These are phyloP conservation scores for Halenospora varia DNA, from an alignment of 495 filamentous ascomycete genomes.

Conservation along the genomic window DNA sequence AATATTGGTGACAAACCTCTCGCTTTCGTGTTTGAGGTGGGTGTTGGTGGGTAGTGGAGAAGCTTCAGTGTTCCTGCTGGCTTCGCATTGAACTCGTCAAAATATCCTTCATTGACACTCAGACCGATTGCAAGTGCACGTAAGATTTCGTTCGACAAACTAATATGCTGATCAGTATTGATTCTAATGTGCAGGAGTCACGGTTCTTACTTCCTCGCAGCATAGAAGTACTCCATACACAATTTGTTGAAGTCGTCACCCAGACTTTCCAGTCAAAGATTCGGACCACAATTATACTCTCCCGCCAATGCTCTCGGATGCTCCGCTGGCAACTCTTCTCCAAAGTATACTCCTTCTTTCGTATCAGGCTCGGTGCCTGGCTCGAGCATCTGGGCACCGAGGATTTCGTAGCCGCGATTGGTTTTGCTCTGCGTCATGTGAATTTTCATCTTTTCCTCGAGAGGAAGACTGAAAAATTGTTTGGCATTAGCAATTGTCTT, in stretches of 20 bases:
- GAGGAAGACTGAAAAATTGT: constrained; percentile 42
- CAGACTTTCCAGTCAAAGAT: constrained; percentile 29
- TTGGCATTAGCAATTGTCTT: too few species aligned
- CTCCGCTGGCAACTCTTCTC: constrained; percentile 35
- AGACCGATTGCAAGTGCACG: constrained; percentile 23
- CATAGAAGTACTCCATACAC: not conserved
- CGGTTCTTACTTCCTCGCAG: not conserved
- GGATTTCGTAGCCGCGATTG: constrained; percentile 41
- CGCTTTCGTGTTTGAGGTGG: constrained; percentile 24
- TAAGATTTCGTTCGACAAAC: not conserved
- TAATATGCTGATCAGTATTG: not conserved
- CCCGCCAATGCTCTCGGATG: constrained; percentile 32
- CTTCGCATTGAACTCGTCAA: constrained; percentile 29
- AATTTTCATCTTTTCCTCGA: constrained; percentile 41
- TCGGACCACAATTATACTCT: constrained; percentile 31
- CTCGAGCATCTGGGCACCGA: constrained; percentile 40
- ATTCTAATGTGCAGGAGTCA: too few species aligned
- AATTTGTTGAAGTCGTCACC: not conserved
- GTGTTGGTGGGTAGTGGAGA: constrained; percentile 35
- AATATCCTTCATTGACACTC: constrained; percentile 22
- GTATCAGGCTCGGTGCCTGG: constrained; percentile 34
- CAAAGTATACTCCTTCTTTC: constrained; percentile 40
- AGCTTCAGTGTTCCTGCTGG: constrained; percentile 25
- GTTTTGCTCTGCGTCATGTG: constrained; percentile 35
- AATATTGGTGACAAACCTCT: constrained; percentile 3